Base-by-base conservation (phyloP, 164 flowering plant genomes). In the Santalum album region DNA sequence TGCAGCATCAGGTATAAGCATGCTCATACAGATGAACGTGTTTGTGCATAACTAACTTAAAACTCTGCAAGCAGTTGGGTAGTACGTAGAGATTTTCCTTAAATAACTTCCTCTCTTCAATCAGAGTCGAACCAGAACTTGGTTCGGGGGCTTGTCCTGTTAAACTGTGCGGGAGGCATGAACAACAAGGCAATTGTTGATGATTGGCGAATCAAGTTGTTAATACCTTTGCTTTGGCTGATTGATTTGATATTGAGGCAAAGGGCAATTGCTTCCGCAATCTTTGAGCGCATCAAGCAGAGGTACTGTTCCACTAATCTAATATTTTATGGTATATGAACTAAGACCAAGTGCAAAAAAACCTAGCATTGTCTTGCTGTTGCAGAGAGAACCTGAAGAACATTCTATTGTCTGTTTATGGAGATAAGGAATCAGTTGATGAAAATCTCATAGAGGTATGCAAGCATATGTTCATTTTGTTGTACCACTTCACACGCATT, bases 161-260 rank as follows among this genome's bases (percentile, higher is more conserved):
- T 91, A 42, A 91, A 91, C 53, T 91, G 98, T 67, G 78, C 96
- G 6, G 96, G 98, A 60, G 96, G 96, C 18, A 91, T 91, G 98
- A 91, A 91, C 79, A 91, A 91, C 70, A 91, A 91, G 71, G 98
- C 98, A 3, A 63, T 88, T 54, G 92, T 88, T 27, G 98, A 91
- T 71, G 98, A 91, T 55, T 91, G 98, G 98, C 80, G 98, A 65
- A 88, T 88, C 69, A 88, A 84, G 70, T 75, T 91, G 12, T 51
- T 91, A 53, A 59, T 81, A 24, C 98, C 98, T 35, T 65, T 91
- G 72, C 84, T 91, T 58, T 82, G 69, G 95, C 47, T 91, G 25
- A 14, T 88, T 50, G 95, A 91, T 64, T 78, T 86, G 69, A 66
- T 91, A 53, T 48, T 91, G 49, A 86, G 72, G 63, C 98, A 84